Evolutionary conservation across 2,329 filamentous ascomycete genomes (phyloP).

Genomic region (Pleurostoma richardsiae): DNA sequence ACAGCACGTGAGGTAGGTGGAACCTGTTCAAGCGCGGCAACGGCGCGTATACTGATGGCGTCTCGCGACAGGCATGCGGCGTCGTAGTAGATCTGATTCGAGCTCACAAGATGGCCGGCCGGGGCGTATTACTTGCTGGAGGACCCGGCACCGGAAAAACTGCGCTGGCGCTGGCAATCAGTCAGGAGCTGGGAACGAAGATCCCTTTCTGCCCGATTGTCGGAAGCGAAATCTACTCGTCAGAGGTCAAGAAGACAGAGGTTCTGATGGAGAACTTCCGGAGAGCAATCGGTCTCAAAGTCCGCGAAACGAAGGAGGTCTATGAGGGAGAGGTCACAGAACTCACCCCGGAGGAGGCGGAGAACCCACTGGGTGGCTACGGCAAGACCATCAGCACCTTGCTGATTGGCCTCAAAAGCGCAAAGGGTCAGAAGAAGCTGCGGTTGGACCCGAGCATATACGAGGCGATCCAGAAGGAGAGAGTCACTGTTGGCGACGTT

Average conservation of each 20-base stretch:
- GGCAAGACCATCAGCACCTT: slow-evolving; percentile 96
- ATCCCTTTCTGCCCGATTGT: slow-evolving; percentile 98
- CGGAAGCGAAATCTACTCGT: slow-evolving; percentile 94
- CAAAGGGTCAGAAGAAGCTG: slow-evolving; percentile 96
- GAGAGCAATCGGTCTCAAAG: slow-evolving; percentile 90
- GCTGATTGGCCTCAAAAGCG: slow-evolving; percentile 89
- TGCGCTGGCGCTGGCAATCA: slow-evolving; percentile 88
- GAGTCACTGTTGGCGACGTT: slow-evolving; percentile 92
- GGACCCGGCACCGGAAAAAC: slow-evolving; percentile 97
- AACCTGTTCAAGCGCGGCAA: not conserved
- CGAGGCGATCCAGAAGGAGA: slow-evolving; percentile 97
- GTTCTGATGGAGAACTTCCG: slow-evolving; percentile 99
- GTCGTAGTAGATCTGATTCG: slow-evolving; percentile 94
- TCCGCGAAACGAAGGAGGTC: slow-evolving; percentile 98
- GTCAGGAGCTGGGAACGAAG: slow-evolving; percentile 95
- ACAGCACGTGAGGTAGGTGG: slow-evolving; percentile 75
- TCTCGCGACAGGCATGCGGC: slow-evolving; percentile 69
- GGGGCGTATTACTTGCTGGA: slow-evolving; percentile 87
- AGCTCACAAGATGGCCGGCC: slow-evolving; percentile 94
- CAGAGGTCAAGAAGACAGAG: slow-evolving; percentile 99
- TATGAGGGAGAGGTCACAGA: slow-evolving; percentile 99
- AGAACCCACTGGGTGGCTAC: slow-evolving; percentile 95
- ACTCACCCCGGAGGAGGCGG: slow-evolving; percentile 93
- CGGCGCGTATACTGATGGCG: not conserved
- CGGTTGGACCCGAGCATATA: slow-evolving; percentile 97